Conservation (phyloP, 2,329 filamentous ascomycete species). For the Nemania bipapillata region DNA sequence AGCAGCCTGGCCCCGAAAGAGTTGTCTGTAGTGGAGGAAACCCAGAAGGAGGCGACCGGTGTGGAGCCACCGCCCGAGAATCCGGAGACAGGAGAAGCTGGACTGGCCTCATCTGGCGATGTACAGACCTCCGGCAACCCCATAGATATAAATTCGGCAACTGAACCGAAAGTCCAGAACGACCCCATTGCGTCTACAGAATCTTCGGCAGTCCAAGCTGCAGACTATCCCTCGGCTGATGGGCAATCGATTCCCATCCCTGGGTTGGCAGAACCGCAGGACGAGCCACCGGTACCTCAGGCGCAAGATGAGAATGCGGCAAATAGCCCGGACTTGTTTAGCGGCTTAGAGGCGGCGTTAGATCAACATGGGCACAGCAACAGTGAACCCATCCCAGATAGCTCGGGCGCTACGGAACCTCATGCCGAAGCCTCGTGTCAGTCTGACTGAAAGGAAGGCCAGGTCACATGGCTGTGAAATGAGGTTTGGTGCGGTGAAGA, state of each 20-base stretch:
- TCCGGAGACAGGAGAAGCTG: slow-evolving; percentile 4
- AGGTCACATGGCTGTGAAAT: not conserved
- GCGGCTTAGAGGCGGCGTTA: slow-evolving; percentile 59
- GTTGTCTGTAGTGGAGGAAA: slow-evolving; percentile 1
- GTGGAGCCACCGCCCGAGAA: slow-evolving; percentile 19
- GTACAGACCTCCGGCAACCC: not conserved
- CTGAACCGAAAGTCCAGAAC: not conserved
- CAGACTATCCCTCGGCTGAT: slow-evolving; percentile 26
- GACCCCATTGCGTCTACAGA: not conserved
- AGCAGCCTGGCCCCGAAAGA: not conserved
- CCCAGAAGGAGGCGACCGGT: not conserved
- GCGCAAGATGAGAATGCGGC: slow-evolving; percentile 49
- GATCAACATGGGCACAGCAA: slow-evolving; percentile 53
- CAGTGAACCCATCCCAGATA: slow-evolving; percentile 35
- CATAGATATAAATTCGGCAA: not conserved
- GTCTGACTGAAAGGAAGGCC: slow-evolving; percentile 2
- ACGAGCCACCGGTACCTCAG: slow-evolving; percentile 38
- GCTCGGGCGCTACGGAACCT: slow-evolving; percentile 12
- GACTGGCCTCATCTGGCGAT: not conserved
- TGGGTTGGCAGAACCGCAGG: slow-evolving; percentile 27
- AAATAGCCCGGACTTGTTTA: slow-evolving; percentile 58
- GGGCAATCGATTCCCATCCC: slow-evolving; percentile 40
- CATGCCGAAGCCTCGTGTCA: slow-evolving; percentile 13
- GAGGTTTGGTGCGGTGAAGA: not conserved
- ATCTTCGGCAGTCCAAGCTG: not conserved